Evolutionary conservation across 495 filamentous ascomycete genomes (phyloP), one percentile per base, ranked within the genome.

Genomic region (Geoglossum glabrum): DNA sequence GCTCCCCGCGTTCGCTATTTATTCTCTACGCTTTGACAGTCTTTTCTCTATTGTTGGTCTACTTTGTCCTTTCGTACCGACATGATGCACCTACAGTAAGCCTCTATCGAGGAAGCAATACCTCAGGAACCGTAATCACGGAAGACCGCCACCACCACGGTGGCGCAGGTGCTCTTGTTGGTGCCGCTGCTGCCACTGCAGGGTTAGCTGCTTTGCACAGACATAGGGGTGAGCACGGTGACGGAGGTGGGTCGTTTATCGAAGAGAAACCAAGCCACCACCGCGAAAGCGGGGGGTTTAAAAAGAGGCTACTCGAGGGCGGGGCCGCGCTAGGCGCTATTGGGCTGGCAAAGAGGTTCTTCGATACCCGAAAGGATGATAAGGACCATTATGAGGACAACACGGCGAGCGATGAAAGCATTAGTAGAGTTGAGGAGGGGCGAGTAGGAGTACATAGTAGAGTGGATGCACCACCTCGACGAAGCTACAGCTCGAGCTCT

Each of bases 1-100:
- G 92, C 17, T 92, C 88, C 33, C 92, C 93, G 15, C 79, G 85
- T 66, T 71, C 72, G 13, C 72, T 87, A 0, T 98, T 98, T 66
- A 82, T 97, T 57, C 72, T 96, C 4, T 98, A 83, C 64, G 74
- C 90, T 0, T 59, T 96, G 0, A 85, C 78, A 64, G 83, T 79
- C 64, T 81, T 78, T 11, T 73, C 79, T 17, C 71, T 90, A 11
- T 58, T 93, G 5, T 57, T 85, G 0, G 59, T 74, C 17, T 93
- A 83, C 67, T 89, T 95, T 61, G 70, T 88, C 30, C 72, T 94
- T 10, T 81, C 78, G 51, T 88, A 83, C 66, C 64, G 73, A 40
- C 75, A 83, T 60, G 77, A 55, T 72, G 72, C 10, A 74, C 72
- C 34, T 72, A 71, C 19, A 64, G 69, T 52, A 74, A 79, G 21